phyloP scores from a whole-genome alignment of 352 stramenopile genomes.

The Phytophthora palmivora region DNA sequence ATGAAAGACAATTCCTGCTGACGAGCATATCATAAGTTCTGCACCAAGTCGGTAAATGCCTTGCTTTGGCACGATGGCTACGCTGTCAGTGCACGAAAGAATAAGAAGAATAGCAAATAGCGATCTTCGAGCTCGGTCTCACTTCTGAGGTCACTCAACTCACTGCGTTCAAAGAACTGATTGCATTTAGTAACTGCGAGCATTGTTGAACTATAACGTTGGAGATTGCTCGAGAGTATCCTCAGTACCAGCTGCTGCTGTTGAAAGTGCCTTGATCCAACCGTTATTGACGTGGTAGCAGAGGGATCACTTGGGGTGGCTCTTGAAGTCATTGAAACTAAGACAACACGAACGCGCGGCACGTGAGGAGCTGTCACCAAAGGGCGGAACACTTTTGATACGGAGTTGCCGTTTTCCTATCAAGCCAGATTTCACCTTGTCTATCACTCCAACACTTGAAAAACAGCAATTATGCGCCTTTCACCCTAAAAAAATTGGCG shows the following conservation, averaged over 20 bases:
- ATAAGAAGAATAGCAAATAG: slow-evolving; percentile 4
- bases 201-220: not conserved
- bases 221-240: slow-evolving; percentile 6
- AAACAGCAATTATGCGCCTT: not conserved
- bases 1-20: slow-evolving; percentile 15
- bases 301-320: slow-evolving; percentile 16
- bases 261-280: not conserved
- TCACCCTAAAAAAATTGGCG: not conserved
- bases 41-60: slow-evolving; percentile 1
- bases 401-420: slow-evolving; percentile 5
- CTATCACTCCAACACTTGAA: slow-evolving; percentile 1
- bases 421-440: not conserved
- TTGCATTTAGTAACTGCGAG: not conserved
- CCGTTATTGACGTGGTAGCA: slow-evolving; percentile 26
- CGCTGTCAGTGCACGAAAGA: slow-evolving; percentile 8
- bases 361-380: not conserved
- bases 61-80: slow-evolving; percentile 1
- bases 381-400: not conserved
- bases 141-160: not conserved
- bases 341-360: not conserved
- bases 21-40: slow-evolving; percentile 11
- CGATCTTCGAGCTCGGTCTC: not conserved
- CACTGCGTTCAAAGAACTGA: not conserved
- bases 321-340: slow-evolving; percentile 1
- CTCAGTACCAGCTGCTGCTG: not conserved